Evolutionary conservation across 495 filamentous ascomycete genomes (phyloP).

Genomic region (Podospora appendiculata): DNA sequence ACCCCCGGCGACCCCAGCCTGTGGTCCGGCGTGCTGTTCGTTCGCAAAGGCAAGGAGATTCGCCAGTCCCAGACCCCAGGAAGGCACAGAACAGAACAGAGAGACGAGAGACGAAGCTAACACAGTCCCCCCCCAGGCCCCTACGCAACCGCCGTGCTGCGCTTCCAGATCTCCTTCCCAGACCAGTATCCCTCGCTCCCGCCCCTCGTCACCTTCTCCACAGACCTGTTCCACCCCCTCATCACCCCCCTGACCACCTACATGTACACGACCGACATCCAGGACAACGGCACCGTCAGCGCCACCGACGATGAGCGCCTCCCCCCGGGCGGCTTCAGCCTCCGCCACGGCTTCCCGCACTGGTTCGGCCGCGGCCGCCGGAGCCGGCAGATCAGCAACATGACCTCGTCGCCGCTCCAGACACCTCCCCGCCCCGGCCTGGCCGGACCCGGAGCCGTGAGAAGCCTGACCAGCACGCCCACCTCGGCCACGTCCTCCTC

Average conservation of each 20-base stretch:
- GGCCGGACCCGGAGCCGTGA: background rate
- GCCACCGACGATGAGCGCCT: slow-evolving; percentile 73
- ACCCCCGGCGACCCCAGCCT: slow-evolving; percentile 70
- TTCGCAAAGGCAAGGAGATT: slow-evolving; percentile 61
- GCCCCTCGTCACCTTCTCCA: slow-evolving; percentile 77
- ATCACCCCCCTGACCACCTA: slow-evolving; percentile 85
- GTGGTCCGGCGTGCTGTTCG: slow-evolving; percentile 87
- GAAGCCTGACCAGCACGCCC: slow-evolving; percentile 18
- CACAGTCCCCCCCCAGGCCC: slow-evolving; percentile 39
- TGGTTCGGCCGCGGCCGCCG: slow-evolving; percentile 61
- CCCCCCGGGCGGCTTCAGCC: slow-evolving; percentile 78
- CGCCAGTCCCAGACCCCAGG: background rate
- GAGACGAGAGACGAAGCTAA: too few species aligned
- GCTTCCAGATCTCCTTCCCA: slow-evolving; percentile 85
- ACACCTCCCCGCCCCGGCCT: slow-evolving; percentile 20
- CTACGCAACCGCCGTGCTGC: slow-evolving; percentile 78
- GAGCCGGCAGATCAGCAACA: slow-evolving; percentile 14
- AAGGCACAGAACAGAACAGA: too few species aligned
- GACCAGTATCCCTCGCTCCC: slow-evolving; percentile 69
- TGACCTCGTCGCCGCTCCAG: background rate
- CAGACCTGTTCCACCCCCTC: slow-evolving; percentile 90
- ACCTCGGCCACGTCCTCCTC: slow-evolving; percentile 20
- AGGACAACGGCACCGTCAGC: slow-evolving; percentile 64
- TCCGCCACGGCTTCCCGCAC: slow-evolving; percentile 80
- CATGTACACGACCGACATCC: slow-evolving; percentile 71